phyloP scores from a whole-genome alignment of 2,329 filamentous ascomycete genomes.

The Fusarium setosum region DNA sequence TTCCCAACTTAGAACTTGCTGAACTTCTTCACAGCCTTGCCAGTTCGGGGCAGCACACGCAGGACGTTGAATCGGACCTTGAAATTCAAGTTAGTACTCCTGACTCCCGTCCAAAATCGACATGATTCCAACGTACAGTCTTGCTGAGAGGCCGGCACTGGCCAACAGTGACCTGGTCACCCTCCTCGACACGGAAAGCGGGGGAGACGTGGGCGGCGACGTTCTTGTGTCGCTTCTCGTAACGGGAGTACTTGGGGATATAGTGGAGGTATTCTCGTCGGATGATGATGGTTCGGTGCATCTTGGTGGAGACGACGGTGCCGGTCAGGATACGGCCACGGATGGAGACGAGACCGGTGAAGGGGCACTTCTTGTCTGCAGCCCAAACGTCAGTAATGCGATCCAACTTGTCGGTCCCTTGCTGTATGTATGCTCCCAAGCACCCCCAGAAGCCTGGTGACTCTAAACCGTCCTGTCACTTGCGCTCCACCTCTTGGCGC shows the following conservation, averaged over 20 bases:
- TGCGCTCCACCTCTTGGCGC: conserved; percentile 6
- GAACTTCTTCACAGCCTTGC: conserved; percentile 98
- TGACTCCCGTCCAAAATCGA: neutral
- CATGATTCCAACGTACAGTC: conserved; percentile 78
- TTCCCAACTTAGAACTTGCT: conserved; percentile 89
- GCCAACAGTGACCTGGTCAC: conserved; percentile 99
- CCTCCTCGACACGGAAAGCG: conserved; percentile 99
- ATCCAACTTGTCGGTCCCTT: neutral
- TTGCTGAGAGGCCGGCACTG: conserved; percentile 99
- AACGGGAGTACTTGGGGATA: conserved; percentile 99
- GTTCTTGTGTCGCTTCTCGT: conserved; percentile 99
- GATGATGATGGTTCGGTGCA: conserved; percentile 99
- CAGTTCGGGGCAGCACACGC: conserved; percentile 95
- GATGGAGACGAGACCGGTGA: conserved; percentile 99
- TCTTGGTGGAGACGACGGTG: conserved; percentile 99
- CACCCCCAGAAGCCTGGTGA: neutral
- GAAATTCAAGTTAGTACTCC: conserved; percentile 36
- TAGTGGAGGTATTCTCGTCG: conserved; percentile 99
- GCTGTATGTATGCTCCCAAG: neutral
- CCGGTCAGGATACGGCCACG: conserved; percentile 99
- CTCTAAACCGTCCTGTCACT: neutral
- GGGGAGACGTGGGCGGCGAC: conserved; percentile 98
- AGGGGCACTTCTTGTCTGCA: conserved; percentile 99
- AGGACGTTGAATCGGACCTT: conserved; percentile 99
- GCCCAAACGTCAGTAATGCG: conserved; percentile 40